These are phyloP conservation scores for Wallacemonas sp. DNA, from an alignment of 208 protist genomes.

Conservation along the genomic window DNA sequence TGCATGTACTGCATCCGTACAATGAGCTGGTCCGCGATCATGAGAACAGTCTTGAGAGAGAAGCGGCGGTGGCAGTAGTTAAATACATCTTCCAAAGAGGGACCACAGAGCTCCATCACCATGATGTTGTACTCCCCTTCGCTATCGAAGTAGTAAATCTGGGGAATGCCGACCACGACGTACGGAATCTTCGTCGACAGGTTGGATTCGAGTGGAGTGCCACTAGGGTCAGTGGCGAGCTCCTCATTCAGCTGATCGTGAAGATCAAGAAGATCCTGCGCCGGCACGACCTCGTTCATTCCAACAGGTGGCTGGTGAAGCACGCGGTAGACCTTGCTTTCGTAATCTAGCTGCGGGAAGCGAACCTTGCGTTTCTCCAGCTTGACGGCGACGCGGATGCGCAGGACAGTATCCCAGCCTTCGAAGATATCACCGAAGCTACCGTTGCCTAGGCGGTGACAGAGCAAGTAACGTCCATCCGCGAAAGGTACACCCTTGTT, in stretches of 20 bases:
- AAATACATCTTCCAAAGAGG: conserved; percentile 89
- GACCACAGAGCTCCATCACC: conserved; percentile 91
- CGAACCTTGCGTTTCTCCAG: conserved; percentile 84
- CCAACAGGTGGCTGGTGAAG: conserved; percentile 61
- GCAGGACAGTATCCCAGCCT: conserved; percentile 63
- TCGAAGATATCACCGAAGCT: conserved; percentile 99
- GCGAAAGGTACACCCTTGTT: conserved; percentile 53
- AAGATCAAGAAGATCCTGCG: conserved; percentile 14
- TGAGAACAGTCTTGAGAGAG: conserved; percentile 99
- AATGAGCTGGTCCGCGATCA: conserved; percentile 99
- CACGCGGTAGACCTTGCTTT: conserved; percentile 89
- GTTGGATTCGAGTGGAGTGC: too few species aligned
- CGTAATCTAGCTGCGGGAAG: conserved; percentile 97
- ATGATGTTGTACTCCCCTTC: conserved; percentile 98
- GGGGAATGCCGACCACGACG: conserved; percentile 92
- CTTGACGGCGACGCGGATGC: conserved; percentile 71
- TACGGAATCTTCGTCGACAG: conserved; percentile 7
- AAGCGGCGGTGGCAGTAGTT: conserved; percentile 94
- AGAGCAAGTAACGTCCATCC: conserved; percentile 55
- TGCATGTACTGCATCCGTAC: conserved; percentile 86
- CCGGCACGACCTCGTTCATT: conserved; percentile 26
- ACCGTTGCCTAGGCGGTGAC: conserved; percentile 92
- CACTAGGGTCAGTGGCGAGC: not conserved
- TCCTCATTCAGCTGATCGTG: conserved; percentile 1
- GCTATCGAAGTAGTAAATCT: conserved; percentile 94